Base-by-base conservation (phyloP, 2,329 filamentous ascomycete species). In the Aureobasidium vineae region DNA sequence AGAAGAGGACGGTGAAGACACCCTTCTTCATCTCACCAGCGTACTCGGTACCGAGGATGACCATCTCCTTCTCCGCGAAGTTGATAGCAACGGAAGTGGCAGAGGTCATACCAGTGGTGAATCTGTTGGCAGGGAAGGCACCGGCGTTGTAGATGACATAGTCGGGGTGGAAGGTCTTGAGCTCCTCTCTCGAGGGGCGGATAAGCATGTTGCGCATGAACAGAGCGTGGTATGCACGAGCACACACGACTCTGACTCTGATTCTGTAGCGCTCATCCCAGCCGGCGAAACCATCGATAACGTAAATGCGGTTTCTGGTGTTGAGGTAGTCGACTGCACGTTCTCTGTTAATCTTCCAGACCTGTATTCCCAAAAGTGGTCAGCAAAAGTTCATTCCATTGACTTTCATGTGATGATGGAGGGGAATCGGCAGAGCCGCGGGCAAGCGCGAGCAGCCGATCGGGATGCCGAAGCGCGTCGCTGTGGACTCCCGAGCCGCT, bases 181-280 rank as follows among this genome's bases (percentile, higher is more conserved):
- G 89, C 84, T 99, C 93, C 81, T 96, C 91, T 70, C 86, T 87
- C 63, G 88, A 84, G 70, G 95, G 95, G 73, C 95, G 90, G 84
- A 99, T 99, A 77, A 99, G 90, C 95, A 99, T 99, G 86, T 99
- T 99, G 78, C 93, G 91, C 95, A 99, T 99, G 88, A 99, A 99
- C 71, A 99, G 88, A 70, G 95, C 95, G 86, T 99, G 95, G 86
- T 99, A 99, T 80, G 95, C 95, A 78, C 95, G 93, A 72, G 95
- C 95, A 83, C 95, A 99, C 77, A 99, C 93, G 71, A 99, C 94
- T 76, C 95, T 93, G 75, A 99, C 95, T 75, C 89, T 91, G 83
- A 99, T 98, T 72, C 93, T 87, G 85, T 99, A 99, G 80, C 95
- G 93, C 84, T 96, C 90, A 75, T 99, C 95, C 95, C 95, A 99